Conservation (phyloP, 208 protist species). For the Trypanosoma caninum region DNA sequence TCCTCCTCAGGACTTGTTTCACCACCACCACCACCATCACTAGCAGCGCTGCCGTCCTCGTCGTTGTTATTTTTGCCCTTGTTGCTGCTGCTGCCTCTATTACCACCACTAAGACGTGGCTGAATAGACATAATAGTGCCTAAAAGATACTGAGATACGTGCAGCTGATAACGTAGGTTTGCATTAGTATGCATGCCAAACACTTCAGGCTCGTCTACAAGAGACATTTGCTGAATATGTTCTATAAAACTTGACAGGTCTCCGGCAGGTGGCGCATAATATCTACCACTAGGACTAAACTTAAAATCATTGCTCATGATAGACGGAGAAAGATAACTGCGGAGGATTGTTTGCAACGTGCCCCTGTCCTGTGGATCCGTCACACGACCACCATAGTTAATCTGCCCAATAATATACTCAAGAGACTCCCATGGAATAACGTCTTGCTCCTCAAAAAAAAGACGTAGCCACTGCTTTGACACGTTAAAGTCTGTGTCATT, state of each 20-base stretch:
- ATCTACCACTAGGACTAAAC: conserved; percentile 82
- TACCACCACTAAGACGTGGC: conserved; percentile 56
- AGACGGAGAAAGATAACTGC: conserved; percentile 75
- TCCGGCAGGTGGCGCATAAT: conserved; percentile 65
- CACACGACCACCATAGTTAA: conserved; percentile 98
- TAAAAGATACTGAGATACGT: conserved; percentile 92
- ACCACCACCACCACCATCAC: conserved; percentile 11
- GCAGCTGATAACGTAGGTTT: conserved; percentile 94
- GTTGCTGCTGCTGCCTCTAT: conserved; percentile 22
- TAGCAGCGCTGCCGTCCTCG: background rate
- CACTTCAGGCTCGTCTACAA: conserved; percentile 92
- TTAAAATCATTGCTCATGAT: conserved; percentile 85
- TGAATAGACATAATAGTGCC: conserved; percentile 91
- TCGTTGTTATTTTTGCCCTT: no score
- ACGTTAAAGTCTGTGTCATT: conserved; percentile 97
- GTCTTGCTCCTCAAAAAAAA: conserved; percentile 95
- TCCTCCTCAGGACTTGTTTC: conserved; percentile 82
- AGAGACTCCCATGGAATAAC: conserved; percentile 96
- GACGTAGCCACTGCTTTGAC: conserved; percentile 92
- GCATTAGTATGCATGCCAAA: conserved; percentile 98
- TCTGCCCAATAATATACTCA: conserved; percentile 97
- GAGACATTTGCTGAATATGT: conserved; percentile 88
- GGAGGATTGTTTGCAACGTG: conserved; percentile 91
- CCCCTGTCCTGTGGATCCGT: conserved; percentile 97
- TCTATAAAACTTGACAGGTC: conserved; percentile 60